Evolutionary conservation across 179 eudicot genomes (phyloP), one percentile per base, ranked within the genome.

Genomic region (Silene coronaria): DNA sequence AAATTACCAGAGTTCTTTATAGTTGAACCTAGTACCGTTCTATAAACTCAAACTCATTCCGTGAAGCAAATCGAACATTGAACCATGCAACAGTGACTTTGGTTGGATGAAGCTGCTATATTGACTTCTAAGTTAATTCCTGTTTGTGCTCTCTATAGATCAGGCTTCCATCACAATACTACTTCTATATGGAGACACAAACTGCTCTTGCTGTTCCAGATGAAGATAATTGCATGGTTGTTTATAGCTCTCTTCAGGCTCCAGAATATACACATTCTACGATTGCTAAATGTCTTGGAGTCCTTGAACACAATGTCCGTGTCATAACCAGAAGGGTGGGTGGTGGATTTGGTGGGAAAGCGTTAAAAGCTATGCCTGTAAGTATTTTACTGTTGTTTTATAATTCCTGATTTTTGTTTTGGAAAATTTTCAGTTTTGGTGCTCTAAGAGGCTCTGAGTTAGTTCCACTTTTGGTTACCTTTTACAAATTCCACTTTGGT

Each of bases 281-380:
- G 21, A 82, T 93, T 78, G 93, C 97, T 67, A 80, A 78, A 14
- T 93, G 97, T 78, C 91, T 95, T 60, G 97, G 91, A 58, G 71
- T 95, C 77, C 97, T 96, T 21, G 96, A 86, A 53, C 87, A 95
- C 84, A 93, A 89, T 77, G 84, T 95, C 26, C 95, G 97, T 23
- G 92, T 95, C 66, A 84, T 95, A 67, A 93, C 99, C n/a, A 85
- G 97, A 84, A 85, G 99, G 80, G 91, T 93, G 36, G 99, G 99
- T 38, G 99, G 99, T 11, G 99, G 97, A 58, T 95, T 93, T 76
- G 99, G 99, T 64, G 99, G 99, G 78, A 95, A 95, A 84, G 90
- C 89, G 23, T 34, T 86, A 42, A 89, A 71, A 88, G 85, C 97
- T 73, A 88, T 91, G 87, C 89, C 91, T 71, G 99, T 95, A 76